Conservation (phyloP, 306 rosid species). For the Dryas drummondii region DNA sequence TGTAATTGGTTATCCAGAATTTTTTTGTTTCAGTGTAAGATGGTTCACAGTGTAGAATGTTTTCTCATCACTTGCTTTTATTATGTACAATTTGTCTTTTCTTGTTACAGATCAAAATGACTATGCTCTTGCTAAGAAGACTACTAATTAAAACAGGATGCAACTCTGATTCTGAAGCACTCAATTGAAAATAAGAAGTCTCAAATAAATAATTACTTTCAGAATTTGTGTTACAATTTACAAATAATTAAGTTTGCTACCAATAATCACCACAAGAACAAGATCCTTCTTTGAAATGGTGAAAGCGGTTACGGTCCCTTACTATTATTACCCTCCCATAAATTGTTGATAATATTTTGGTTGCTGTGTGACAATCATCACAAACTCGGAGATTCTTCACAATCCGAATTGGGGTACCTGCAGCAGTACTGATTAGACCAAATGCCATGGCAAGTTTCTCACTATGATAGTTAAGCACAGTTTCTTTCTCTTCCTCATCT, state of each 20-base stretch:
- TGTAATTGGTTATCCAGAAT: constrained; percentile 16
- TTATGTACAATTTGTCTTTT: background rate
- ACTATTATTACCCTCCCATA: constrained; percentile 58
- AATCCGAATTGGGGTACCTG: constrained; percentile 50
- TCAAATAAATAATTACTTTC: background rate
- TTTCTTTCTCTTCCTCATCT: constrained; percentile 61
- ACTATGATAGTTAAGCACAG: constrained; percentile 50
- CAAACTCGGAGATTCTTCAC: constrained; percentile 67
- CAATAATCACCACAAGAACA: constrained; percentile 60
- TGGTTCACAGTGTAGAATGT: background rate
- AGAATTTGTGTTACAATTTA: background rate
- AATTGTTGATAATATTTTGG: constrained; percentile 57
- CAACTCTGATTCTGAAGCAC: background rate
- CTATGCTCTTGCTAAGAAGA: background rate
- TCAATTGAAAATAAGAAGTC: background rate
- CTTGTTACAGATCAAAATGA: background rate
- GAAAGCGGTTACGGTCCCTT: constrained; percentile 67
- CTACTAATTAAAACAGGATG: background rate
- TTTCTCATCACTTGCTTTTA: background rate
- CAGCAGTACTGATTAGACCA: constrained; percentile 54
- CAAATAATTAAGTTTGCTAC: constrained; percentile 22
- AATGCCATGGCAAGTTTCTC: constrained; percentile 75
- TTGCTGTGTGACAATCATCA: constrained; percentile 62
- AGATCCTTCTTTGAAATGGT: constrained; percentile 58
- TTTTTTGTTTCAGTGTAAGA: background rate